Conservation (phyloP, 1,284 basidiomycete genomes). For the Mycosarcoma maydis region DNA sequence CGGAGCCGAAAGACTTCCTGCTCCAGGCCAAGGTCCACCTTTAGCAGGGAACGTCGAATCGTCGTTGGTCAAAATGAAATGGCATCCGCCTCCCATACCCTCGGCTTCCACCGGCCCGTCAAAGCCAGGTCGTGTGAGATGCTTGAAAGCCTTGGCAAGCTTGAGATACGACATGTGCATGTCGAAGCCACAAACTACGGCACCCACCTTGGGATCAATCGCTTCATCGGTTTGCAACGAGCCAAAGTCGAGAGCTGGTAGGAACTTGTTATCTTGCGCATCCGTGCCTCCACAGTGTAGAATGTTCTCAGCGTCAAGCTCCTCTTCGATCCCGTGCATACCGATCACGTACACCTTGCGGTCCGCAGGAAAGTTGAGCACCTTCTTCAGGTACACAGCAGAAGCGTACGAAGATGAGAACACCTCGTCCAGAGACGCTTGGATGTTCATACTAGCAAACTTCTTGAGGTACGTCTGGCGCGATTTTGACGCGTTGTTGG, state of each 20-base stretch:
- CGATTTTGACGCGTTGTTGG: slow-evolving; percentile 97
- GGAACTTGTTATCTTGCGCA: slow-evolving; percentile 80
- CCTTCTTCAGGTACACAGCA: slow-evolving; percentile 89
- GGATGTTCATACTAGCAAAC: slow-evolving; percentile 87
- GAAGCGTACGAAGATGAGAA: slow-evolving; percentile 94
- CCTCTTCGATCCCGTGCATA: slow-evolving; percentile 90
- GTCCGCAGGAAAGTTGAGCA: slow-evolving; percentile 85
- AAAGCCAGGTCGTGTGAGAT: slow-evolving; percentile 71
- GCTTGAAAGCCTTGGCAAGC: slow-evolving; percentile 90
- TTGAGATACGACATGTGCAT: slow-evolving; percentile 78
- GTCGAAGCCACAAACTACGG: slow-evolving; percentile 83
- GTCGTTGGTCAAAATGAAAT: slow-evolving; percentile 91
- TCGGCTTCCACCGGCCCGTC: slow-evolving; percentile 45
- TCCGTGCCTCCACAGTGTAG: slow-evolving; percentile 85
- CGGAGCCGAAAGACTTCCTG: slow-evolving; percentile 84
- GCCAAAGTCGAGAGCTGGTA: slow-evolving; percentile 76
- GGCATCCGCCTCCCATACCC: slow-evolving; percentile 78
- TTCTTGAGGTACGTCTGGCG: slow-evolving; percentile 85
- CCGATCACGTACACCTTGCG: slow-evolving; percentile 97
- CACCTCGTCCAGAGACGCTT: slow-evolving; percentile 84
- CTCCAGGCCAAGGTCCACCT: slow-evolving; percentile 80
- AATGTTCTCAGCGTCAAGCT: slow-evolving; percentile 84
- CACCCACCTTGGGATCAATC: slow-evolving; percentile 81
- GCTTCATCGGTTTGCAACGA: slow-evolving; percentile 70
- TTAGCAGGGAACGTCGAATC: slow-evolving; percentile 88